Evolutionary conservation across 768 basidiomycete species (phyloP).

Genomic region (Trametes coccinea): DNA sequence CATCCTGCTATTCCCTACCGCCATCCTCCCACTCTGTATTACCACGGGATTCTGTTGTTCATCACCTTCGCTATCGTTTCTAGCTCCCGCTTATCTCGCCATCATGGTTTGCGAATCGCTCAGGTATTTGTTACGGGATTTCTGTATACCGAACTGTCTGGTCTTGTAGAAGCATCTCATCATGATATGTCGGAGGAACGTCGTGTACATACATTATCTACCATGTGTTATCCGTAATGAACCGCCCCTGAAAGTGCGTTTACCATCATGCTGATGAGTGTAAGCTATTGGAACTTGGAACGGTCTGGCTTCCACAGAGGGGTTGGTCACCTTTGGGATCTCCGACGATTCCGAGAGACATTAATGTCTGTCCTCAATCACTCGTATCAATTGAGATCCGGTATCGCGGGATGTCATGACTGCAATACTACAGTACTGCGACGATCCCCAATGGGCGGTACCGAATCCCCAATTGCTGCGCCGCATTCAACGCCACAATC

Average conservation of each 20-base stretch:
- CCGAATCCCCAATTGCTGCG: slow-evolving; percentile 5
- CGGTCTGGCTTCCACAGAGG: not conserved
- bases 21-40: slow-evolving; percentile 5
- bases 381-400: not conserved
- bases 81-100: not conserved
- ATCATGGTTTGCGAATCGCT: not conserved
- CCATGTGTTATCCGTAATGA: slow-evolving; percentile 8
- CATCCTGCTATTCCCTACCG: not conserved
- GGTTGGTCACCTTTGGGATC: not conserved
- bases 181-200: slow-evolving; percentile 10
- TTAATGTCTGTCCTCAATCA: no score
- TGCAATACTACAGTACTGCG: not conserved
- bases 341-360: no score
- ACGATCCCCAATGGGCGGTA: not conserved
- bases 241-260: not conserved
- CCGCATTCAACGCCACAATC: not conserved
- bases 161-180: slow-evolving; percentile 16
- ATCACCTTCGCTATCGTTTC: slow-evolving; percentile 38
- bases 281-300: not conserved
- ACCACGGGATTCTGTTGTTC: slow-evolving; percentile 2
- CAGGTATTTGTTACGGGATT: slow-evolving; percentile 5
- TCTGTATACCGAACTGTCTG: slow-evolving; percentile 4
- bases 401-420: not conserved
- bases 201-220: slow-evolving; percentile 19
- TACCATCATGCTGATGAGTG: not conserved